Evolutionary conservation across 331 rosid genomes (phyloP), one percentile per base, ranked within the genome.

Genomic region (Acacia concinna): DNA sequence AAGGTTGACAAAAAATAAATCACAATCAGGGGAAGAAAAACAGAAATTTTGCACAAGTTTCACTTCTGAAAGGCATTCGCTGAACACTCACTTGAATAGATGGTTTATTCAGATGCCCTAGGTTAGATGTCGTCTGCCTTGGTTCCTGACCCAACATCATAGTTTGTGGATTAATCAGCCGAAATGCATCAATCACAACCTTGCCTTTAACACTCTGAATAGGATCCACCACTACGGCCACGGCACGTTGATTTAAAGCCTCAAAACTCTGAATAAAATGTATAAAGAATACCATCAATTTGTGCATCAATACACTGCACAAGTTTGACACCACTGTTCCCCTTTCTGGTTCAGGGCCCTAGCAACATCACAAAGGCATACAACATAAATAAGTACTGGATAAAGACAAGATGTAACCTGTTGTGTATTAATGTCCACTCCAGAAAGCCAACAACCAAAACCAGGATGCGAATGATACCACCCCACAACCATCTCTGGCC

Each of bases 381-480:
- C 20, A 4, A 18, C 78, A 66, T 20, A 21, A 86, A 21, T 15
- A 32, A 63, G 21, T 18, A 23, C 34, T 71, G 68, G 23, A 23
- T 14, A 60, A 64, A 81, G 65, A 73, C 15, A 41, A 73, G 73
- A 27, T 4, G 43, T 56, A 86, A 94, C 99, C 97, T 95, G 99
- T 81, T 95, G 99, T 3, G 99, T 95, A 77, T 95, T 95, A 60
- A 95, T 95, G 79, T 95, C 99, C 38, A 95, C 98, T 78, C 99
- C 99, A 79, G 99, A 95, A 46, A 95, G 96, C 99, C 99, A 95
- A 80, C 99, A 95, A 74, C 99, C 99, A 78, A 95, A 95, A 71
- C 97, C 98, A 80, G 97, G 98, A 91, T 94, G 98, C 0, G 98
- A 95, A 83, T 95, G 98, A 81, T 95, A 95, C 98, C 98, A 95